Evolutionary conservation across 1,284 basidiomycete genomes (phyloP).

Genomic region (Schizophyllum commune): DNA sequence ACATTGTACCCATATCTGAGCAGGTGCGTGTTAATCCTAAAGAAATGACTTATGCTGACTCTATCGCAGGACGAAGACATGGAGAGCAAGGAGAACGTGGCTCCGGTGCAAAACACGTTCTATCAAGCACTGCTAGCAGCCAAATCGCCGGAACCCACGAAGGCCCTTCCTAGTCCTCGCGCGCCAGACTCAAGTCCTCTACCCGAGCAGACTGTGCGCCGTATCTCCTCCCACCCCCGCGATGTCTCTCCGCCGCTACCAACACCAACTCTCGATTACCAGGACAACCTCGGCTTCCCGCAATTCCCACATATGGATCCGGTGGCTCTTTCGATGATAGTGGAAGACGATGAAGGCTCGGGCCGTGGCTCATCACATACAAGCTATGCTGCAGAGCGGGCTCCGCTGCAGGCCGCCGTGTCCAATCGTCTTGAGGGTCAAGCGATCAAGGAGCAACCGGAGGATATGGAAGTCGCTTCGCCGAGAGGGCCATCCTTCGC

Average conservation of each 20-base stretch:
- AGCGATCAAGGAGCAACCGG: neutral
- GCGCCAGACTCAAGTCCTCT: neutral
- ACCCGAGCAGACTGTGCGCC: neutral
- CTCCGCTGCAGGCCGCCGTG: neutral
- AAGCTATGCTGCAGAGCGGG: neutral
- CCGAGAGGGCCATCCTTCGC: neutral
- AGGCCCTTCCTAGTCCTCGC: neutral
- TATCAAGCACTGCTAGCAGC: slow-evolving; percentile 41
- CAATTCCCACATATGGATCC: neutral
- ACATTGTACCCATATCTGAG: slow-evolving; percentile 29
- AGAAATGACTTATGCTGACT: neutral
- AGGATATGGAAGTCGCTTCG: neutral
- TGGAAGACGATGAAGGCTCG: neutral
- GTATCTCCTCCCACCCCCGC: neutral
- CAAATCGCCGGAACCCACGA: slow-evolving; percentile 10
- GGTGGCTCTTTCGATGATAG: neutral
- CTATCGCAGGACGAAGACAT: slow-evolving; percentile 21
- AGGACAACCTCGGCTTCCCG: neutral
- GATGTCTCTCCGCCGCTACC: neutral
- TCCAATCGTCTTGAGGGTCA: neutral
- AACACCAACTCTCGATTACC: neutral
- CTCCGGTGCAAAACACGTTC: slow-evolving; percentile 37
- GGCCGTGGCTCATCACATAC: neutral
- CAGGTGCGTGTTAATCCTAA: slow-evolving; percentile 32
- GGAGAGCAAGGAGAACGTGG: slow-evolving; percentile 32